Percentiles rank a stretch among this genome's conserved stretches.
These are phyloP conservation scores for Begonia loranthoides DNA, from an alignment of 306 rosid species.

Conservation along the genomic window DNA sequence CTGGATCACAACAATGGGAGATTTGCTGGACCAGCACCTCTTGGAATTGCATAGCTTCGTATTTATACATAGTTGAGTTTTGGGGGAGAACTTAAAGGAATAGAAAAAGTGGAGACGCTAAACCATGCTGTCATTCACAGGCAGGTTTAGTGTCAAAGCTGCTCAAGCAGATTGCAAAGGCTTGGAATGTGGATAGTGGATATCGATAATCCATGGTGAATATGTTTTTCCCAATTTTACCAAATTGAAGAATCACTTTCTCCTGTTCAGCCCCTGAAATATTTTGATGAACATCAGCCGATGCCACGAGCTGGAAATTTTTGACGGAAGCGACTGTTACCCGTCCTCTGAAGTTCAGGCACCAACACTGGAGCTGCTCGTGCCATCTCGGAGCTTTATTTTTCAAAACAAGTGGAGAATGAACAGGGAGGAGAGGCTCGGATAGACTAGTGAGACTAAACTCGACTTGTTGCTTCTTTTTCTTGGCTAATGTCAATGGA, in stretches of 20 bases:
- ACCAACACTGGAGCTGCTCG: conserved; percentile 93
- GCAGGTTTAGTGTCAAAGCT: conserved; percentile 98
- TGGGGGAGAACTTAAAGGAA: too few species aligned
- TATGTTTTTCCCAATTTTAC: conserved; percentile 87
- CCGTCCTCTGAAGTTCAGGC: conserved; percentile 88
- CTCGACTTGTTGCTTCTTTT: conserved; percentile 28
- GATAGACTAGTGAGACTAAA: conserved; percentile 18
- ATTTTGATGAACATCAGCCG: conserved; percentile 49
- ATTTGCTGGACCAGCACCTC: too few species aligned
- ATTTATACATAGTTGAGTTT: too few species aligned
- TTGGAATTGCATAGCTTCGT: too few species aligned
- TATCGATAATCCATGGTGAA: conserved; percentile 95
- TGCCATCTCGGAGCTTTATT: conserved; percentile 94
- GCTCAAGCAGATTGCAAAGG: conserved; percentile 85
- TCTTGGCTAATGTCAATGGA: conserved; percentile 19
- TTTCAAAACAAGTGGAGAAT: conserved; percentile 47
- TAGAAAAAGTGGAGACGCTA: not conserved
- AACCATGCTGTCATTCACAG: conserved; percentile 51
- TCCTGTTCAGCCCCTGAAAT: conserved; percentile 64
- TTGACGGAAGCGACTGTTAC: conserved; percentile 92
- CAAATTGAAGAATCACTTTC: conserved; percentile 75
- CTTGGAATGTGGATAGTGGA: conserved; percentile 95
- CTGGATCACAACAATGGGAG: too few species aligned
- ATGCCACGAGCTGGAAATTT: conserved; percentile 90
- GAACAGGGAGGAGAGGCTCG: conserved; percentile 14